Base-by-base conservation (phyloP, 75 land plant species). In the Gnetum montanum region DNA sequence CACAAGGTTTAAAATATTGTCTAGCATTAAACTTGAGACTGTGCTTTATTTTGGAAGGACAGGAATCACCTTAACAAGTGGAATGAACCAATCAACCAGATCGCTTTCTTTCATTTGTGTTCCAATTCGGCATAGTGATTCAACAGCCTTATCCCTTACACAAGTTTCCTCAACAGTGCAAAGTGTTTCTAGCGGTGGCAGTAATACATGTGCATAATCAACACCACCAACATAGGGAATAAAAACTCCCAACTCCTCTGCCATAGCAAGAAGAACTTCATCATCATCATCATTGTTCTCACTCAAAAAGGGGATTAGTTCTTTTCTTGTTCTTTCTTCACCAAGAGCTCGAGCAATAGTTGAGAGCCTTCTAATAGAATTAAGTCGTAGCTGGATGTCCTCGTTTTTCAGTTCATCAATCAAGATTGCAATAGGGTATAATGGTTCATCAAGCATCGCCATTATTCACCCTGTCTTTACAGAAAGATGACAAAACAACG, bases 221-320 rank as follows among this genome's bases (percentile, higher is more conserved):
- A 84, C 85, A 7, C 97, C 97, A 6, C 93, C 97, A 63, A 91
- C 93, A 72, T 88, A 87, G 6, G 94, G 93, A 58, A 91, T 88
- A 44, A 91, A 91, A 3, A 83, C 85, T 4, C 94, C 93, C 68
- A 91, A 72, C 65, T 91, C 97, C 43, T 91, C 94, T 7, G 88
- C 97, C 97, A 91, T 91, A 3, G 97, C 85, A 60, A 91, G 83
- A 47, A 91, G 69, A 27, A 91, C 97, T 55, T 91, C 97, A 58
- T 91, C 97, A 49, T 91, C 97, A 18, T 91, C 97, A 50, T 91
- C 93, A 66, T 88, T 91, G 58, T 81, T 87, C 60, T 91, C 97
- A 62, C 93, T 83, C 31, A 88, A 70, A 59, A 91, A 91, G 6
- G 97, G 97, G 25, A 91, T 91, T 46, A 91, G 65, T 65, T 91